Conservation (phyloP, 176 grass and related monocot species). For the Poa annua region DNA sequence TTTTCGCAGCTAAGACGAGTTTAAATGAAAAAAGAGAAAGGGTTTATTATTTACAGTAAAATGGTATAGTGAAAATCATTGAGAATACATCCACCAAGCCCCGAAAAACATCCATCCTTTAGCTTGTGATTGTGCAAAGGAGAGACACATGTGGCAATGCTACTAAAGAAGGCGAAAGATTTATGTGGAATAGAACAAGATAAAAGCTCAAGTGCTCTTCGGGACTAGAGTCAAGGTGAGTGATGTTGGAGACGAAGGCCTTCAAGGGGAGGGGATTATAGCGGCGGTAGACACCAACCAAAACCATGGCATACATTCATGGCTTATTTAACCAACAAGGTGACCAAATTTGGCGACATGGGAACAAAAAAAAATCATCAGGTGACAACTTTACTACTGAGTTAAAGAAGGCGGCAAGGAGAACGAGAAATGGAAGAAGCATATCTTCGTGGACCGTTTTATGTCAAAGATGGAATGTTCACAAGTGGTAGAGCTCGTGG, state of each 20-base stretch:
- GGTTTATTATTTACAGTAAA: neutral
- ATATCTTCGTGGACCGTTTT: neutral
- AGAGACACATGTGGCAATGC: neutral
- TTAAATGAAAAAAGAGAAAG: neutral
- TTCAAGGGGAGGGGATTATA: slow-evolving; percentile 26
- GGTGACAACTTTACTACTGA: neutral
- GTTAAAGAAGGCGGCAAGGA: neutral
- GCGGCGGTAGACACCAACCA: neutral
- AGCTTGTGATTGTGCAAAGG: neutral
- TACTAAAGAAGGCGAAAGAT: neutral
- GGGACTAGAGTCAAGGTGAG: neutral
- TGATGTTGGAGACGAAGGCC: neutral
- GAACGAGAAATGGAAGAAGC: neutral
- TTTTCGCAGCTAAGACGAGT: neutral
- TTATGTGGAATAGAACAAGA: neutral
- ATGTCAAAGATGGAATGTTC: neutral
- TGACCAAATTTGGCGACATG: neutral
- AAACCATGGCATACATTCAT: too few relatives aligned
- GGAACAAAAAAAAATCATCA: neutral
- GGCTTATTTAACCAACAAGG: neutral
- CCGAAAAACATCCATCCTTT: neutral
- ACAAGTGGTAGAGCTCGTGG: too few relatives aligned
- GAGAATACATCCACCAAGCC: neutral
- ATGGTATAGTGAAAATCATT: neutral
- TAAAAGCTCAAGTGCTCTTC: neutral